Percentiles rank a stretch among this genome's conserved stretches.
Conservation (phyloP, 129 eudicot species). For the Tagetes patula region DNA sequence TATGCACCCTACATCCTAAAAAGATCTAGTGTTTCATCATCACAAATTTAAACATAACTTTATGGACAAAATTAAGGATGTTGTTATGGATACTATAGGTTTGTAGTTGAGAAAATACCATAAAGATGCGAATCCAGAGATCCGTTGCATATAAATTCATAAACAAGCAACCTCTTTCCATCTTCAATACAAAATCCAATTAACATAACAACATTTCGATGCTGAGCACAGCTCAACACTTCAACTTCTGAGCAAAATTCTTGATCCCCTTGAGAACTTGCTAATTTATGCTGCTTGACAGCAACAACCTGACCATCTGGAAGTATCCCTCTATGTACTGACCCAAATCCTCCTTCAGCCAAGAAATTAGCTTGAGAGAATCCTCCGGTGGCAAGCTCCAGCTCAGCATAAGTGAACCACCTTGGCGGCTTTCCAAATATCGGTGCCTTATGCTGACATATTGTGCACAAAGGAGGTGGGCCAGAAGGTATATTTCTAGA, state of each 20-base stretch:
- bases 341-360: slow-evolving; percentile 98
- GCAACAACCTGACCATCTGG: slow-evolving; percentile 96
- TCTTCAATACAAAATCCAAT: slow-evolving; percentile 96
- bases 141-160: slow-evolving; percentile 90
- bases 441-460: slow-evolving; percentile 99
- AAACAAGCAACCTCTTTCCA: slow-evolving; percentile 80
- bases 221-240: slow-evolving; percentile 98
- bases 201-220: slow-evolving; percentile 90
- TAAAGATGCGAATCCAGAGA: slow-evolving; percentile 93
- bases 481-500: slow-evolving; percentile 70
- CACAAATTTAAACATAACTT: neutral
- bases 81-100: neutral
- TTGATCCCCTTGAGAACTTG: slow-evolving; percentile 98
- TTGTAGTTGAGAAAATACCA: slow-evolving; percentile 45
- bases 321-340: slow-evolving; percentile 92
- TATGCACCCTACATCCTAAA: neutral
- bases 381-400: slow-evolving; percentile 97
- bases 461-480: slow-evolving; percentile 93
- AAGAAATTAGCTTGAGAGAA: slow-evolving; percentile 88
- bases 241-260: slow-evolving; percentile 98
- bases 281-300: slow-evolving; percentile 95
- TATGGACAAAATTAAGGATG: neutral
- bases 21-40: neutral
- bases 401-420: slow-evolving; percentile 89
- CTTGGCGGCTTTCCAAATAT: slow-evolving; percentile 93